These are phyloP conservation scores for Pleodorina starrii DNA, from an alignment of 139 green algal species.

Conservation along the genomic window DNA sequence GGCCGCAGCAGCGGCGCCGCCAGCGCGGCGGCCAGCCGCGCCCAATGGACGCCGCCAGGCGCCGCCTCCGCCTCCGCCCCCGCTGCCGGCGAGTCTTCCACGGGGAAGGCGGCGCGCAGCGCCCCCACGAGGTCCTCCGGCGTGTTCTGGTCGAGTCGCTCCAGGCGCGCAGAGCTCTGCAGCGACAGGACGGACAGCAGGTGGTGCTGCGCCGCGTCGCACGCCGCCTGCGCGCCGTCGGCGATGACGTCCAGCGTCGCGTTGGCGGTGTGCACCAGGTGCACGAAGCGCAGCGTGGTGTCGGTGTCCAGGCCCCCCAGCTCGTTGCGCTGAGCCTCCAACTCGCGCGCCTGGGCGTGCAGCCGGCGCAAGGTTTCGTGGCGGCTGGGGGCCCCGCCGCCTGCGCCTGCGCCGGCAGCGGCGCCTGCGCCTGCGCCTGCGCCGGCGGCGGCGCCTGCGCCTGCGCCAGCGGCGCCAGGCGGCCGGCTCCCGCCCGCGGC, in stretches of 20 bases:
- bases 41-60: neutral
- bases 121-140: neutral
- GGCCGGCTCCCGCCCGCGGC: neutral
- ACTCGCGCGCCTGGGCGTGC: neutral
- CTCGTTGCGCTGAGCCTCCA: neutral
- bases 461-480: neutral
- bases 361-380: neutral
- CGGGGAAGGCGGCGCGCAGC: neutral
- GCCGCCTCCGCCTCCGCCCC: too few relatives aligned
- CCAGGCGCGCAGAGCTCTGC: neutral
- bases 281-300: neutral
- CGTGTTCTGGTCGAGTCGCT: neutral
- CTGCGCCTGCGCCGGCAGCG: neutral
- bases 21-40: neutral
- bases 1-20: neutral
- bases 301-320: neutral
- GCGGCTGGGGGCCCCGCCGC: neutral
- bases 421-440: neutral
- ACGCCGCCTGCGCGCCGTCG: neutral
- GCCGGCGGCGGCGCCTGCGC: neutral
- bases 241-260: neutral
- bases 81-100: neutral
- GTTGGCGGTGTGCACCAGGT: neutral
- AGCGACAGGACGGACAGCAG: neutral
- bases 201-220: constrained; percentile 15